These are phyloP conservation scores for Zygnema cylindricum DNA, from an alignment of 139 green algal genomes.

Conservation along the genomic window DNA sequence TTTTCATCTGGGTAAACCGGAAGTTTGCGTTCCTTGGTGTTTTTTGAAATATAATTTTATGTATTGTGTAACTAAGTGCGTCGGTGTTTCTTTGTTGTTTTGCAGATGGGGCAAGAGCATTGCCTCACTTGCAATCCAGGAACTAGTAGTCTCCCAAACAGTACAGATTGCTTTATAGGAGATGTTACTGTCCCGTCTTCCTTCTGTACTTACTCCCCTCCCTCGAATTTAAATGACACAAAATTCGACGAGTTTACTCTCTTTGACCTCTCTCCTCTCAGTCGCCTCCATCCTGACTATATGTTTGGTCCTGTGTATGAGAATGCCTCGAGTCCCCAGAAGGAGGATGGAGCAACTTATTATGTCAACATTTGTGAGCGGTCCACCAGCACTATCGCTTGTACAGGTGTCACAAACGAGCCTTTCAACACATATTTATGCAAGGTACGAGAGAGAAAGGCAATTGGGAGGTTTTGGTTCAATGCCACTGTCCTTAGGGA, in stretches of 20 bases:
- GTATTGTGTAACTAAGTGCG: too few relatives aligned
- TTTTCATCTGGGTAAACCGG: too few relatives aligned
- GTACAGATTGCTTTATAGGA: conserved; percentile 29
- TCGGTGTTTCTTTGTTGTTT: too few relatives aligned
- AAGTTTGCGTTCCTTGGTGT: too few relatives aligned
- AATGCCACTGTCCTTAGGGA: too few relatives aligned
- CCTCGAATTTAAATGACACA: conserved; percentile 3
- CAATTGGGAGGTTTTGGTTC: too few relatives aligned
- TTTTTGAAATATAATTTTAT: too few relatives aligned
- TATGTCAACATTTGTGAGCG: conserved; percentile 24
- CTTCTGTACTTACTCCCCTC: conserved; percentile 46
- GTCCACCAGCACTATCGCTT: conserved; percentile 14
- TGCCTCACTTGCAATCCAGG: conserved; percentile 24
- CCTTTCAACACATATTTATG: conserved; percentile 38
- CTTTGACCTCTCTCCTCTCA: conserved; percentile 38
- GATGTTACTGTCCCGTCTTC: conserved; percentile 25
- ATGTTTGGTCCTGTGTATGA: conserved; percentile 28
- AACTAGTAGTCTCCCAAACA: conserved; percentile 19
- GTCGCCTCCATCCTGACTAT: conserved; percentile 3
- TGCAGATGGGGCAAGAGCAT: background rate
- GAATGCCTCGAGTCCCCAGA: background rate
- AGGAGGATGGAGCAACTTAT: background rate
- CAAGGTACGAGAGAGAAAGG: conserved; percentile 18
- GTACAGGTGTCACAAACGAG: conserved; percentile 3
- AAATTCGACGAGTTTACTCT: background rate